These are phyloP conservation scores for Bothriochloa decipiens DNA, from an alignment of 176 grass and related monocot genomes.

Conservation along the genomic window DNA sequence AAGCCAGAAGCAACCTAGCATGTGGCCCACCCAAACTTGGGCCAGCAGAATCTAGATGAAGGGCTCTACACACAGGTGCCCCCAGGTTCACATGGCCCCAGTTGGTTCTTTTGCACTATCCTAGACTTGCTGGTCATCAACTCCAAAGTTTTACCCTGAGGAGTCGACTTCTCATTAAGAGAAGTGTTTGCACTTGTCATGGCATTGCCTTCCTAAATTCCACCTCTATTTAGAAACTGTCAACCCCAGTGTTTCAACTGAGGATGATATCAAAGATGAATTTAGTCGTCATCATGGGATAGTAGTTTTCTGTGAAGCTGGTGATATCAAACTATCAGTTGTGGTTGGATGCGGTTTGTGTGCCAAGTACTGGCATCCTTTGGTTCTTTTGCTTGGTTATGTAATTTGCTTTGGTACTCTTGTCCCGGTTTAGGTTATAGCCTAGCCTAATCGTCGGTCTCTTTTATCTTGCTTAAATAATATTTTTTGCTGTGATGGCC, in stretches of 20 bases:
- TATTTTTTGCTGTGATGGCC: no score
- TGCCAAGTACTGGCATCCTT: no score
- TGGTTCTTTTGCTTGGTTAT: no score
- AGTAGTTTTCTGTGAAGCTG: no score
- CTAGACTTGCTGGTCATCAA: background rate
- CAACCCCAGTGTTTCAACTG: background rate
- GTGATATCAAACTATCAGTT: no score
- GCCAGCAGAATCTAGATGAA: background rate
- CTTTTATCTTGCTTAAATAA: no score
- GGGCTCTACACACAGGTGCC: background rate
- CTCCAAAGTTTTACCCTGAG: background rate
- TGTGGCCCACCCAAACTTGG: constrained; percentile 11
- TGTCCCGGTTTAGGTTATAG: no score
- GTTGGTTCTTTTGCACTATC: background rate
- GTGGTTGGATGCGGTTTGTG: no score
- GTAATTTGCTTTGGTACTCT: no score
- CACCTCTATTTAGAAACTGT: background rate
- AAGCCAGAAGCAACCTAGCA: background rate
- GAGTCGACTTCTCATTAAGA: background rate
- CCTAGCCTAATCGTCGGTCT: no score
- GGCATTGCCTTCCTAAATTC: background rate
- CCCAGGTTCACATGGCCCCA: background rate
- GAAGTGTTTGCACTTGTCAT: background rate
- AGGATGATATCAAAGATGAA: background rate
- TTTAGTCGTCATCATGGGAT: background rate